Evolutionary conservation across 139 green algal genomes (phyloP).

Genomic region (Asterochloris sp.): DNA sequence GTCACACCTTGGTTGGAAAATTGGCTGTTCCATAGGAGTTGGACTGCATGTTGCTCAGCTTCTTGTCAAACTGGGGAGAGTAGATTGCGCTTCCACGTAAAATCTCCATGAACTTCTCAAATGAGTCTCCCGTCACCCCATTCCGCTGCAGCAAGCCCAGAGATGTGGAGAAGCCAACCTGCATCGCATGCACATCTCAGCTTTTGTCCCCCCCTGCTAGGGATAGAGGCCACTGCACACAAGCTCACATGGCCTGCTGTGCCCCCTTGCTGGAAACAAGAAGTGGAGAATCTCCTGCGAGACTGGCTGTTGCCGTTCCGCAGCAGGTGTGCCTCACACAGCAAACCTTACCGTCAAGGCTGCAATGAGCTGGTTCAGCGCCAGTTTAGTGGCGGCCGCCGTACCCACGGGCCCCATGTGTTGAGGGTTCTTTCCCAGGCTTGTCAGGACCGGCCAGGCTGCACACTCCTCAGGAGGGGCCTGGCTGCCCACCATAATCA

Average conservation of each 20-base stretch:
- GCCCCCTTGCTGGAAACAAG: background rate
- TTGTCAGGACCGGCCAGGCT: slow-evolving; percentile 26
- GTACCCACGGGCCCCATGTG: slow-evolving; percentile 31
- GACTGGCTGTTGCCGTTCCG: background rate
- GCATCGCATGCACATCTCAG: background rate
- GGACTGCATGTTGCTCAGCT: slow-evolving; percentile 32
- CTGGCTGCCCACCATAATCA: slow-evolving; percentile 34
- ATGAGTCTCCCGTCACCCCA: slow-evolving; percentile 13
- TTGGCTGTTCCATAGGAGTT: slow-evolving; percentile 29
- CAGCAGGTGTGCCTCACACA: background rate
- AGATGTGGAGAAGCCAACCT: slow-evolving; percentile 36
- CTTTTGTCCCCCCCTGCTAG: background rate
- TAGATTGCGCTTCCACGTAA: slow-evolving; percentile 26
- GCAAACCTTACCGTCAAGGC: slow-evolving; percentile 16
- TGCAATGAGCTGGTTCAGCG: slow-evolving; percentile 36
- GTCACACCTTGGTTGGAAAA: slow-evolving; percentile 29
- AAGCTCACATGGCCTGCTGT: background rate
- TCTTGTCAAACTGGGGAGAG: slow-evolving; percentile 40
- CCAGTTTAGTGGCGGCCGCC: slow-evolving; percentile 30
- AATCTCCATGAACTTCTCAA: slow-evolving; percentile 33
- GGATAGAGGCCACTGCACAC: background rate
- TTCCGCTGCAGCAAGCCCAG: slow-evolving; percentile 30
- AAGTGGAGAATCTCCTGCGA: background rate
- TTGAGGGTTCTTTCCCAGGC: slow-evolving; percentile 14
- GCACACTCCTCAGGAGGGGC: slow-evolving; percentile 8